A percentile compares a stretch with the other conserved stretches of the same genome.
Evolutionary conservation across 192 early-diverging fungal species (phyloP).

Genomic region (Coemansia sp.): DNA sequence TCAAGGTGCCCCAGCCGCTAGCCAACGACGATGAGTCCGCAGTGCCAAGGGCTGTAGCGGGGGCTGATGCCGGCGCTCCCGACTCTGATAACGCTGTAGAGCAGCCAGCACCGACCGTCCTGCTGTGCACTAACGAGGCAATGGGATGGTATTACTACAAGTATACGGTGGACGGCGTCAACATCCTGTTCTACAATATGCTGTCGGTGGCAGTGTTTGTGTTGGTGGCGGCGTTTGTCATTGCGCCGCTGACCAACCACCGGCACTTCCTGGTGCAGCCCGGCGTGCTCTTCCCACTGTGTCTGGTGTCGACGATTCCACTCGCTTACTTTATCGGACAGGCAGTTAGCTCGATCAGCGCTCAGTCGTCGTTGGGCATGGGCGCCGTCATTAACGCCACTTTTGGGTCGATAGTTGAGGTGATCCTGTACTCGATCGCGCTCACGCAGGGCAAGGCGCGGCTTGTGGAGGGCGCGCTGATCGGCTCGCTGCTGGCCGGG

Average conservation of each 20-base stretch:
- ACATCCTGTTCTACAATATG: constrained; percentile 95
- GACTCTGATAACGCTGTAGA: constrained; percentile 17
- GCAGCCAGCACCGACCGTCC: constrained; percentile 55
- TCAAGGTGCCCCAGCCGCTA: constrained; percentile 25
- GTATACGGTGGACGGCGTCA: constrained; percentile 94
- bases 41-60: neutral
- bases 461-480: constrained; percentile 87
- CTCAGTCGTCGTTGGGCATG: constrained; percentile 87
- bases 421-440: constrained; percentile 89
- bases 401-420: constrained; percentile 95
- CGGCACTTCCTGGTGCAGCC: constrained; percentile 58
- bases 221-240: constrained; percentile 74
- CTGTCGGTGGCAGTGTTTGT: constrained; percentile 80
- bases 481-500: constrained; percentile 88
- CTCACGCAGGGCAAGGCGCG: constrained; percentile 81
- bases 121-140: constrained; percentile 87
- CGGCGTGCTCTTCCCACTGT: constrained; percentile 65
- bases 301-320: constrained; percentile 82
- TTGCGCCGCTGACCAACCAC: constrained; percentile 57
- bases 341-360: constrained; percentile 94
- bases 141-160: constrained; percentile 95
- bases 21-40: neutral
- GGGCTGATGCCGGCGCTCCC: neutral
- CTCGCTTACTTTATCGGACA: constrained; percentile 96
- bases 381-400: constrained; percentile 97